phyloP scores from a whole-genome alignment of 2,329 filamentous ascomycete genomes.

The Talaromyces funiculosus region DNA sequence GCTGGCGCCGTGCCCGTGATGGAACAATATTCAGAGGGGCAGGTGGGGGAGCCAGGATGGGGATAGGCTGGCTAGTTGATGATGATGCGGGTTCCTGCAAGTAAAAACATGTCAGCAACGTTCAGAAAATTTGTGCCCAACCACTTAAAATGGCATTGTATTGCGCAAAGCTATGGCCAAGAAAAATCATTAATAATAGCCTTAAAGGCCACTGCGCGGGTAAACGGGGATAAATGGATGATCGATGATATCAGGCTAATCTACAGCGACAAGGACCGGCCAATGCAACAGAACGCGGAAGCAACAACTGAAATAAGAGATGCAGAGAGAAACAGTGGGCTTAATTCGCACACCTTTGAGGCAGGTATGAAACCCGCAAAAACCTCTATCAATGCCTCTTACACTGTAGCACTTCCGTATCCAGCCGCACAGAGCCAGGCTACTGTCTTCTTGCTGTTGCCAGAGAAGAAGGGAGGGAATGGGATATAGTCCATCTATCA shows the following conservation, averaged over 20 bases:
- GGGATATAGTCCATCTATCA: conserved; percentile 28
- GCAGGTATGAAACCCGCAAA: neutral
- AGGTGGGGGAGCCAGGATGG: conserved; percentile 51
- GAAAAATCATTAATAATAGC: neutral
- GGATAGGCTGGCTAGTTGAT: conserved; percentile 36
- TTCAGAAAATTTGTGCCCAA: conserved; percentile 13
- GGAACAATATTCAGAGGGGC: conserved; percentile 80
- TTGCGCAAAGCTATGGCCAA: neutral
- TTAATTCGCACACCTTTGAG: conserved; percentile 1
- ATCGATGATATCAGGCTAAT: conserved; percentile 4
- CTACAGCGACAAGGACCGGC: neutral
- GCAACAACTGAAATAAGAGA: conserved; percentile 14
- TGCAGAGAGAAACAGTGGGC: conserved; percentile 12
- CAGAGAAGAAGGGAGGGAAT: neutral
- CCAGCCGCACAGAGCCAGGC: conserved; percentile 1
- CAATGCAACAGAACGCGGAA: conserved; percentile 9
- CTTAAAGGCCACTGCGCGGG: neutral
- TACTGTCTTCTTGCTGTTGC: neutral
- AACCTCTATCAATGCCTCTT: conserved; percentile 17
- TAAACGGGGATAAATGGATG: neutral
- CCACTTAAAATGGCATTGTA: neutral
- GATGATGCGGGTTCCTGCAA: conserved; percentile 20
- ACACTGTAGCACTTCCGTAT: conserved; percentile 16
- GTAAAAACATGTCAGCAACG: conserved; percentile 17
- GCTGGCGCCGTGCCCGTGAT: conserved; percentile 76